Evolutionary conservation across 257 asterid genomes (phyloP).

Genomic region (Petunia axillaris): DNA sequence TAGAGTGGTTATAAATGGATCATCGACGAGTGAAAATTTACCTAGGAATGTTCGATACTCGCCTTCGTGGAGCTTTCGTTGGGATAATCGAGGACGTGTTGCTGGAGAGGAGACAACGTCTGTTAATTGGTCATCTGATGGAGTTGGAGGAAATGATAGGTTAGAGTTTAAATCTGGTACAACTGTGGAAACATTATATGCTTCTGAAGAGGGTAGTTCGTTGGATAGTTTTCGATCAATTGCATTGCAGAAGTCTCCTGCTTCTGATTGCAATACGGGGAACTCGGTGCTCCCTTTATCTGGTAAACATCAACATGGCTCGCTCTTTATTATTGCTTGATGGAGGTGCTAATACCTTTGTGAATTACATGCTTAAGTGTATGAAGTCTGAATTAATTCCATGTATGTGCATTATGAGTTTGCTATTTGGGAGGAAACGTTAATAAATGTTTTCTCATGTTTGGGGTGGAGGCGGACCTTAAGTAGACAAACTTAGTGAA

Average conservation of each 20-base stretch:
- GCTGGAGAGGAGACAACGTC: conserved; percentile 87
- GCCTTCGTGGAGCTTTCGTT: conserved; percentile 93
- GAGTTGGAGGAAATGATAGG: conserved; percentile 46
- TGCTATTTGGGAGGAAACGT: too few species aligned
- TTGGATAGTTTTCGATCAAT: conserved; percentile 70
- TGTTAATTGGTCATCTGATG: conserved; percentile 59
- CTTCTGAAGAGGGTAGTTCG: conserved; percentile 85
- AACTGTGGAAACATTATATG: conserved; percentile 59
- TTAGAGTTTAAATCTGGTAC: conserved; percentile 63
- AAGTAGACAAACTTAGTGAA: too few species aligned
- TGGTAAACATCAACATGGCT: conserved; percentile 53
- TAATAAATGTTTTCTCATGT: too few species aligned
- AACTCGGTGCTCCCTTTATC: conserved; percentile 53
- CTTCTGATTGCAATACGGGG: conserved; percentile 63
- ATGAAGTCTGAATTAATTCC: not conserved
- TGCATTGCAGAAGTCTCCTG: conserved; percentile 73
- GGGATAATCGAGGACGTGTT: conserved; percentile 93
- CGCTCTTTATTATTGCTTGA: conserved; percentile 12
- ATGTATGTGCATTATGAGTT: not conserved
- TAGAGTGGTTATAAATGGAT: conserved; percentile 61
- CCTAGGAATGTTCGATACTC: conserved; percentile 78
- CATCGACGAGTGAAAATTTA: conserved; percentile 60
- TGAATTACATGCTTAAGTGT: not conserved
- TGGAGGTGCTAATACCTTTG: not conserved
- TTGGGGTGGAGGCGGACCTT: too few species aligned